Evolutionary conservation across 1,139 yeast species (phyloP).

Genomic region (Pichia sp.): DNA sequence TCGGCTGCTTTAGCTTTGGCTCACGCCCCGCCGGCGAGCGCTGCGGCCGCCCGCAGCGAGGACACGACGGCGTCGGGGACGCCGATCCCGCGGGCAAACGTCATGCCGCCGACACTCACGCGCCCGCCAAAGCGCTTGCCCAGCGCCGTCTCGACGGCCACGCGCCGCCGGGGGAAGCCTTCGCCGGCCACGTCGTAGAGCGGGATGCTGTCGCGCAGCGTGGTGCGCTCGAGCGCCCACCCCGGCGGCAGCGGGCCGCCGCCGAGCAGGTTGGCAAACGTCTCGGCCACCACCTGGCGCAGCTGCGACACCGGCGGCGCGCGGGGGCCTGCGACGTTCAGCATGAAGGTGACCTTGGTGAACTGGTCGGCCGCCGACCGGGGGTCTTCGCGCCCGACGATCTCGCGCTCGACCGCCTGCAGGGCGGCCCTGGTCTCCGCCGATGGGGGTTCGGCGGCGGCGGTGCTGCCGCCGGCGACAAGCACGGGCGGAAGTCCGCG

Average conservation of each 20-base stretch:
- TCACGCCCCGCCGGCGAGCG: conserved; percentile 9
- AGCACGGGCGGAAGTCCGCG: not conserved
- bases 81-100: conserved; percentile 79
- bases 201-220: conserved; percentile 48
- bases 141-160: not conserved
- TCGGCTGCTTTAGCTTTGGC: no score
- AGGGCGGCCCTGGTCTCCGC: not conserved
- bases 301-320: not conserved
- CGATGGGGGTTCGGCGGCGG: not conserved
- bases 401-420: not conserved
- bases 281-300: conserved; percentile 1
- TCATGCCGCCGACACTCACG: conserved; percentile 74
- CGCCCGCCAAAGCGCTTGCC: not conserved
- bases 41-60: conserved; percentile 52
- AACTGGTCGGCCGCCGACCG: not conserved
- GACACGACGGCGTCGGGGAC: conserved; percentile 81
- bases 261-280: conserved; percentile 1
- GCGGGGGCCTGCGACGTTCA: conserved; percentile 39
- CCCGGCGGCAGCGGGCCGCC: conserved; percentile 13
- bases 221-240: conserved; percentile 30
- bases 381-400: not conserved
- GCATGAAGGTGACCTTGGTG: conserved; percentile 84
- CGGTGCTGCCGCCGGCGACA: not conserved
- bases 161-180: conserved; percentile 26
- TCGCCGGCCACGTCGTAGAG: conserved; percentile 52